phyloP scores from a whole-genome alignment of 768 basidiomycete species.

The Paxillus ammoniavirescens region DNA sequence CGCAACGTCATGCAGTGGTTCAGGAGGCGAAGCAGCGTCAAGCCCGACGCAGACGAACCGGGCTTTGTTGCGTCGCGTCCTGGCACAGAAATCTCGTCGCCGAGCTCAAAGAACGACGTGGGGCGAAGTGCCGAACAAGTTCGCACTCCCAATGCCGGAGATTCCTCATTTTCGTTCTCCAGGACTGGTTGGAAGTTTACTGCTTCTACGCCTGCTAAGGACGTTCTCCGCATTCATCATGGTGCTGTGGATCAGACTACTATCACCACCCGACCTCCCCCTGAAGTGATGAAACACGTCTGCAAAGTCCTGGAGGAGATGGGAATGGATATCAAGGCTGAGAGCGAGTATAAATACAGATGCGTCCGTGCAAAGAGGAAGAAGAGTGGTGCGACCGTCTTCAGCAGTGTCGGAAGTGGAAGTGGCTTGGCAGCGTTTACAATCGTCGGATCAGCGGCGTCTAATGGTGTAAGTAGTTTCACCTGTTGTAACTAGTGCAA shows the following conservation, averaged over 20 bases:
- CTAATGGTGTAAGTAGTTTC: slow-evolving; percentile 70
- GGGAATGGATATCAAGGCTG: slow-evolving; percentile 86
- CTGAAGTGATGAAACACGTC: slow-evolving; percentile 86
- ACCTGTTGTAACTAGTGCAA: background rate
- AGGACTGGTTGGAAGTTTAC: slow-evolving; percentile 36
- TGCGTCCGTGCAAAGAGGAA: slow-evolving; percentile 78
- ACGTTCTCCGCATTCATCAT: slow-evolving; percentile 77
- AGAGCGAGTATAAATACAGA: slow-evolving; percentile 88
- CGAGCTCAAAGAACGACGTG: slow-evolving; percentile 24
- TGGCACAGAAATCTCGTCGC: slow-evolving; percentile 26
- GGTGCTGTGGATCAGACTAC: slow-evolving; percentile 91
- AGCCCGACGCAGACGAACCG: slow-evolving; percentile 27
- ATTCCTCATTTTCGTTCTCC: slow-evolving; percentile 35
- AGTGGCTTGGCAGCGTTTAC: slow-evolving; percentile 69
- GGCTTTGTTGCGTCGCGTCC: slow-evolving; percentile 10
- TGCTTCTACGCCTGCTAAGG: slow-evolving; percentile 35
- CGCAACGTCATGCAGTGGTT: slow-evolving; percentile 99
- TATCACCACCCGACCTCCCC: slow-evolving; percentile 80
- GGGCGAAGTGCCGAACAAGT: slow-evolving; percentile 19
- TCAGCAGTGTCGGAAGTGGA: slow-evolving; percentile 36
- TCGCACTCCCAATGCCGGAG: slow-evolving; percentile 21
- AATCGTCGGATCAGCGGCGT: slow-evolving; percentile 79
- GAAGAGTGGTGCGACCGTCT: slow-evolving; percentile 47
- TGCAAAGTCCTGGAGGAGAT: slow-evolving; percentile 77
- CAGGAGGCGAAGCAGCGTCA: slow-evolving; percentile 62